Percentiles rank a stretch among this genome's conserved stretches.
Conservation (phyloP, 2,329 filamentous ascomycete species). For the Scopulariopsis brevicaulis region DNA sequence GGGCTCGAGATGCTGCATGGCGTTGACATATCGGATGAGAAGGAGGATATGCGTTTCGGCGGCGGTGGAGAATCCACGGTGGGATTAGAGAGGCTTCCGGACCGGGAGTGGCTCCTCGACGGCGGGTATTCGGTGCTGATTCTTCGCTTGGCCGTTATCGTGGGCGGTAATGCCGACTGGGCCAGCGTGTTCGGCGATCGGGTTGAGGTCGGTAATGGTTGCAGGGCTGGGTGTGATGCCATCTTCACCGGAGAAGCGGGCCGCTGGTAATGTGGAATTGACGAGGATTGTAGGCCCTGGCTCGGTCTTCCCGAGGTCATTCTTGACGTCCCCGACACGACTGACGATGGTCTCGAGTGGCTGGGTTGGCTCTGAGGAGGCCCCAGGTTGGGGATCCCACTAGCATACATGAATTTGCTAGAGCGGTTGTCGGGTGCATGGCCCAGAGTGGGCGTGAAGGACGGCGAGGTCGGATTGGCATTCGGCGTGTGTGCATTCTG, state of each 20-base stretch:
- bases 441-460: conserved; percentile 5
- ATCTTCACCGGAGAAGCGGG: conserved; percentile 1
- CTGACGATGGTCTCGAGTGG: background rate
- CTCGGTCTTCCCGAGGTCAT: conserved; percentile 1
- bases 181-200: background rate
- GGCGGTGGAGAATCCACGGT: conserved; percentile 4
- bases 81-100: conserved; percentile 4
- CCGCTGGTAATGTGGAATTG: background rate
- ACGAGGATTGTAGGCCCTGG: background rate
- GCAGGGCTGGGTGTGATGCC: background rate
- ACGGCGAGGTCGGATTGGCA: background rate
- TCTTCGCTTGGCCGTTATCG: background rate
- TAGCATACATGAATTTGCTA: conserved; percentile 67
- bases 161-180: background rate
- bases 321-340: background rate
- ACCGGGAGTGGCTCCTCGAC: conserved; percentile 1
- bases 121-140: background rate
- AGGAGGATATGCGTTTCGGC: background rate
- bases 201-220: background rate
- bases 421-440: conserved; percentile 10
- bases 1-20: conserved; percentile 1
- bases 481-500: conserved; percentile 10
- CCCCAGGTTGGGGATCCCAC: conserved; percentile 43
- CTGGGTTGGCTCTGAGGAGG: background rate
- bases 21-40: background rate